Base-by-base conservation (phyloP, 2,329 filamentous ascomycete genomes). In the Clonostachys rosea region DNA sequence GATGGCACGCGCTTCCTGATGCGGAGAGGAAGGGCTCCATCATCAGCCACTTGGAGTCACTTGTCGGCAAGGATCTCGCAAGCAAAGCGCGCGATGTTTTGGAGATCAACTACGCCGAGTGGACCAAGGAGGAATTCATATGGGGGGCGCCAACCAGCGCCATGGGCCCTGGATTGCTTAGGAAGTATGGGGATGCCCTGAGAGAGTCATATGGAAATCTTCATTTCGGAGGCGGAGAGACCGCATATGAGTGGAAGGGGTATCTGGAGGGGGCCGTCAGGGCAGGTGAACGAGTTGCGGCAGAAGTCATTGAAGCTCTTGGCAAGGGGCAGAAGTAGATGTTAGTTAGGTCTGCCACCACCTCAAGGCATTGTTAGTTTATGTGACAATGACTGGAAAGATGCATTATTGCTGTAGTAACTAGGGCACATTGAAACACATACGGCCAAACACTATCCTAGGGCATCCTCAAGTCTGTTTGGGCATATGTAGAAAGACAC, bases 201-300 rank as follows among this genome's bases (percentile, higher is more conserved):
- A 49, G 58, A 11, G 41, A 55, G 35, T n/a, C 50, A 2, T 51
- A 55, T 52, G 58, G 50, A 7, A 35, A 49, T 34, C 66, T 60
- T 6, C 54, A 60, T 36, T 61, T 61, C 45, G 49, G 50, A 12
- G 55, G 59, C 0, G 55, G 55, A 1, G 58, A 60, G 45, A 59
- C 53, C 4, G 51, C 53, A 1, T 40, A 50, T 30, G 50, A 52
- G 6, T 61, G 55, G 56, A 59, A 58, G 45, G 57, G 58, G 3
- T 60, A 61, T 36, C 45, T 61, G 50, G 58, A 61, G 17, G 58
- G 59, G 3, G 54, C 53, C 34, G 44, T 56, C 14, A 46, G 51
- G 12, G 51, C 59, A 24, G 56, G 57, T 12, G 39, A 47, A 37
- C 48, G 36, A 18, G 14, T 5, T n/a, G 36, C 36, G 14, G 36